A percentile compares a stretch with the other conserved stretches of the same genome.
Conservation (phyloP, 495 filamentous ascomycete species). For the Rhypophila decipiens region DNA sequence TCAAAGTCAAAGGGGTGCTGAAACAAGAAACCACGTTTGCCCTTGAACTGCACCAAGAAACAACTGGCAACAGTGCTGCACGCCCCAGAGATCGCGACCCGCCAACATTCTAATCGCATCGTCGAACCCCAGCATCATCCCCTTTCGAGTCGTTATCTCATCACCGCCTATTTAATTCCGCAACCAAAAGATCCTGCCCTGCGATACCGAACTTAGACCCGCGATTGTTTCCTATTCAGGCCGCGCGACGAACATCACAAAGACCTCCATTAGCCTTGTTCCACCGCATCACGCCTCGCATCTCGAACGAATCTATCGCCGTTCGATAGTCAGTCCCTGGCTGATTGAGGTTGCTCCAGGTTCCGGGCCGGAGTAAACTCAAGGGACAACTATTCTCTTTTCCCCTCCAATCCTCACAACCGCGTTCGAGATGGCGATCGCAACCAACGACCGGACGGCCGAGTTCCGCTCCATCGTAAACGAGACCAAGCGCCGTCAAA, state of each 20-base stretch:
- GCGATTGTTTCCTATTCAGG: too few species aligned
- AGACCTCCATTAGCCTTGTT: too few species aligned
- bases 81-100: conserved; percentile 3
- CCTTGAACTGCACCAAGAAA: conserved; percentile 12
- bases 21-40: conserved; percentile 23
- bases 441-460: conserved; percentile 92
- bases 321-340: too few species aligned
- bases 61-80: too few species aligned
- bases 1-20: conserved; percentile 2
- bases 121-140: neutral
- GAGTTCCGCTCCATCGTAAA: conserved; percentile 89
- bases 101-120: neutral
- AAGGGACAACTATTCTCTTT: too few species aligned
- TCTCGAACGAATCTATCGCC: too few species aligned
- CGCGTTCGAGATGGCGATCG: conserved; percentile 45
- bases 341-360: too few species aligned
- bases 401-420: neutral
- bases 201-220: too few species aligned
- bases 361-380: too few species aligned
- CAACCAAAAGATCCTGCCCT: too few species aligned
- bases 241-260: too few species aligned
- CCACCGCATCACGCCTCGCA: too few species aligned
- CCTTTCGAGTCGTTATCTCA: neutral
- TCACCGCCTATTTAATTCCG: conserved; percentile 4
- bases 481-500: conserved; percentile 70